Conservation (phyloP, 139 green algal species). For the Tetratostichococcus sp. region DNA sequence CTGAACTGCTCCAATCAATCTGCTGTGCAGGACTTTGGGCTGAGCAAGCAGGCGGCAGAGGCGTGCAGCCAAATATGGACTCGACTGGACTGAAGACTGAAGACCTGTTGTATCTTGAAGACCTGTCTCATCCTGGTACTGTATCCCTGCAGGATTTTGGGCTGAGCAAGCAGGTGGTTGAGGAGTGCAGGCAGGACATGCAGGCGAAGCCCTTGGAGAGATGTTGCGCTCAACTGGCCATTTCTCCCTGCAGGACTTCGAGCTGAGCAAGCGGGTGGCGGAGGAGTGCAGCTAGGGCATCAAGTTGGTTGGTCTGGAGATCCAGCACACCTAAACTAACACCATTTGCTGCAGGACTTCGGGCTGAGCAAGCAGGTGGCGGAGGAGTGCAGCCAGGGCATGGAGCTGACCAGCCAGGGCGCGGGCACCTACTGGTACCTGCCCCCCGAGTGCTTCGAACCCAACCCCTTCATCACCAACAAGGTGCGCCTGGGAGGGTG, state of each 20-base stretch:
- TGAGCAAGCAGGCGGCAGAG: conserved; percentile 85
- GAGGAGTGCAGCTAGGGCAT: conserved; percentile 73
- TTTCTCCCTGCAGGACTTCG: conserved; percentile 75
- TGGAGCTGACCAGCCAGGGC: conserved; percentile 94
- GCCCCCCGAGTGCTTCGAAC: conserved; percentile 81
- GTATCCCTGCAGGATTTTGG: conserved; percentile 92
- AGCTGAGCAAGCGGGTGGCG: conserved; percentile 84
- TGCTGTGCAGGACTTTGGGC: conserved; percentile 89
- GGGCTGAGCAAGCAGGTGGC: conserved; percentile 87
- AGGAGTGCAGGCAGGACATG: conserved; percentile 72
- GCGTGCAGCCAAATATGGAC: conserved; percentile 80
- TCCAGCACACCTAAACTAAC: too few relatives aligned
- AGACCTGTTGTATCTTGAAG: too few relatives aligned
- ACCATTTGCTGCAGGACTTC: conserved; percentile 68
- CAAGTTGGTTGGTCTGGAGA: too few relatives aligned
- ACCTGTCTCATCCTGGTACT: too few relatives aligned
- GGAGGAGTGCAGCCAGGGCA: conserved; percentile 67
- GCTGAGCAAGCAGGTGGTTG: conserved; percentile 83
- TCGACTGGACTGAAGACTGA: too few relatives aligned
- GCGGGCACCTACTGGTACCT: conserved; percentile 95
- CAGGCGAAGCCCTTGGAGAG: too few relatives aligned
- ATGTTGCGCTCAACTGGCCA: too few relatives aligned
- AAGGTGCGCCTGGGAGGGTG: conserved; percentile 52
- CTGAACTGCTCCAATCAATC: too few relatives aligned
- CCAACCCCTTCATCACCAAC: conserved; percentile 75